phyloP scores from a whole-genome alignment of 495 filamentous ascomycete genomes.

The Geoglossum glabrum region DNA sequence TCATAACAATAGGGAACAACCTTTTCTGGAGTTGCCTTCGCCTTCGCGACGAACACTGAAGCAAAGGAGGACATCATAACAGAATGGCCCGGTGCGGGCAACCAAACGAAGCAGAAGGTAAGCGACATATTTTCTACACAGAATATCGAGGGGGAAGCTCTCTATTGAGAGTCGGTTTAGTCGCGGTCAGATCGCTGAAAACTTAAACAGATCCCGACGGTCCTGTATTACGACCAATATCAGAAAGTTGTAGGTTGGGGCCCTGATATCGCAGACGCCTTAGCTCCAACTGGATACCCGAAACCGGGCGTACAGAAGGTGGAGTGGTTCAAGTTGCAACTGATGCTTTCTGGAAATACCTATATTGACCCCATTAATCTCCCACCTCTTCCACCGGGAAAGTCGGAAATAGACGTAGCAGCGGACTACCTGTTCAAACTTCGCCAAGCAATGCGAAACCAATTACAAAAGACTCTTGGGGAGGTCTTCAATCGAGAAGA shows the following conservation, averaged over 20 bases:
- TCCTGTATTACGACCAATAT: constrained; percentile 58
- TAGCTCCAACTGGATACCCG: constrained; percentile 53
- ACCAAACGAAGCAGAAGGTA: constrained; percentile 61
- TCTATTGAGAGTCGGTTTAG: not conserved
- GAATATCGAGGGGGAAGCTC: not conserved
- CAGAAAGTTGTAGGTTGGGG: constrained; percentile 63
- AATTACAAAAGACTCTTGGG: constrained; percentile 55
- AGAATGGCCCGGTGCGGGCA: constrained; percentile 57
- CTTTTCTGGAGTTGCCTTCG: constrained; percentile 56
- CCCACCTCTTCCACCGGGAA: constrained; percentile 52
- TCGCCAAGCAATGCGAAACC: constrained; percentile 50
- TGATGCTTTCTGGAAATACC: constrained; percentile 60
- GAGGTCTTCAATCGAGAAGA: constrained; percentile 61
- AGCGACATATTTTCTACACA: constrained; percentile 10
- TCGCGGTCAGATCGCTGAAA: not conserved
- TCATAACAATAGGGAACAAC: constrained; percentile 42
- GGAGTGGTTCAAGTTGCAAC: constrained; percentile 62
- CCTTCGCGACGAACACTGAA: constrained; percentile 56
- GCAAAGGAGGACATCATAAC: constrained; percentile 64
- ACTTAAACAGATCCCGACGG: constrained; percentile 41
- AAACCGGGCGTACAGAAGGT: constrained; percentile 61
- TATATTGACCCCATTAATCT: constrained; percentile 67
- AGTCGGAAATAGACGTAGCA: constrained; percentile 58
- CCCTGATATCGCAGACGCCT: constrained; percentile 53
- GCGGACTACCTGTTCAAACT: constrained; percentile 62